Evolutionary conservation across 768 basidiomycete species (phyloP), one percentile per base, ranked within the genome.

Genomic region (Suillus fuscotomentosus): DNA sequence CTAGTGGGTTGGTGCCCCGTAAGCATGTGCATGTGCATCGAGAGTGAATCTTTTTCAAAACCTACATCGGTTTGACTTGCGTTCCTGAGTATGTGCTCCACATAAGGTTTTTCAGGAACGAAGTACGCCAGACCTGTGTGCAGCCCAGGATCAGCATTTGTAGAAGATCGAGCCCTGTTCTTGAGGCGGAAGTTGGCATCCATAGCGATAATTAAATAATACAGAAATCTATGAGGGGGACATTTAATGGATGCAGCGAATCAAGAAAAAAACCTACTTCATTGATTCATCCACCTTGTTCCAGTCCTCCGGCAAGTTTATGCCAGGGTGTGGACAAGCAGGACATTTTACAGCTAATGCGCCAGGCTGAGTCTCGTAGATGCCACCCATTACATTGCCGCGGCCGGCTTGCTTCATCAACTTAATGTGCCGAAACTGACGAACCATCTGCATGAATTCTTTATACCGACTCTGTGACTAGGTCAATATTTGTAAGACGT

Each of bases 171-270:
- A 27, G 70, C 56, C 54, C 70, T 69, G 2, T 74, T 69, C 50
- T 76, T 79, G 5, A 79, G 64, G 0, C 70, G 68, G 59, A 79
- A 81, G 60, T 74, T 76, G 17, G 42, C 42, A 43, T 43, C 42
- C 13, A 77, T 68, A 3, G 70, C 71, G 20, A 69, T 39, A 56
- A 76, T 73, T 1, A 76, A 63, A 13, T 65, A 60, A 64, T 79
- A 71, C 0, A 77, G 48, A 54, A 65, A 77, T 22, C 73, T 75
- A 61, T 39, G 15, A 36, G 27, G 41, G 4, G 31, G 34, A n/a
- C n/a, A 27, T 31, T 42, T 43, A 43, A 43, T 20, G 42, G 20
- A 43, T 54, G 53, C 24, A 10, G 24, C 7, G 34, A 2, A 54
- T 54, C 14, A 54, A 14, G 24, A 54, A 54, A 54, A 54, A 36